A percentile compares a stretch with the other conserved stretches of the same genome.
Conservation (phyloP, 2,329 filamentous ascomycete genomes). For the Alternaria postmessia region DNA sequence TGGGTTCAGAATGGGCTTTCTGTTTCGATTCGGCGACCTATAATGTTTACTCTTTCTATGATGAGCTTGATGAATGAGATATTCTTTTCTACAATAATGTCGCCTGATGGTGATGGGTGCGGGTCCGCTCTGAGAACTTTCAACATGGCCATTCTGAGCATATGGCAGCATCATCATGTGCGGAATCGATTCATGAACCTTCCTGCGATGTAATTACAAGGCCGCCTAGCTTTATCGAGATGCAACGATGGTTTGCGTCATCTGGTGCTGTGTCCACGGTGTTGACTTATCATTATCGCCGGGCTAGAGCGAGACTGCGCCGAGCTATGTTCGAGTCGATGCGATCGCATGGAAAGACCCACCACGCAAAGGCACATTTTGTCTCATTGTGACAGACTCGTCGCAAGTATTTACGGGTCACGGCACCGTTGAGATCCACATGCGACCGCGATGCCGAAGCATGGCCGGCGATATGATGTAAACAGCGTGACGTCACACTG, state of each 20-base stretch:
- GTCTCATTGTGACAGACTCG: background rate
- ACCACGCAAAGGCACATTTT: background rate
- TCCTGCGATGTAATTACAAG: background rate
- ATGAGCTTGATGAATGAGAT: background rate
- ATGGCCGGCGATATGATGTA: slow-evolving; percentile 15
- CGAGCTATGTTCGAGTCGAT: background rate
- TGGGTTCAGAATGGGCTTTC: slow-evolving; percentile 2
- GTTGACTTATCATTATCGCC: background rate
- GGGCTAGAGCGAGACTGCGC: background rate
- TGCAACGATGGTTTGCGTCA: background rate
- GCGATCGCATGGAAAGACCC: background rate
- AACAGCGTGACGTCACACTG: slow-evolving; percentile 15
- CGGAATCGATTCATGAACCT: background rate
- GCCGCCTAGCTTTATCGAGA: background rate
- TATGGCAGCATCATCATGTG: background rate
- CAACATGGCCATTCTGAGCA: background rate
- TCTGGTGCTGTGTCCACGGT: background rate
- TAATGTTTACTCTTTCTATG: slow-evolving; percentile 11
- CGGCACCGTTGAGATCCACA: slow-evolving; percentile 13
- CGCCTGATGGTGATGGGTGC: background rate
- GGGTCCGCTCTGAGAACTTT: background rate
- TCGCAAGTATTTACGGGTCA: slow-evolving; percentile 2
- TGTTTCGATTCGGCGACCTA: background rate
- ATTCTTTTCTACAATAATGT: background rate
- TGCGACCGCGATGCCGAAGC: slow-evolving; percentile 10